Base-by-base conservation (phyloP, 345 rosid species). In the Toxicodendron radicans region DNA sequence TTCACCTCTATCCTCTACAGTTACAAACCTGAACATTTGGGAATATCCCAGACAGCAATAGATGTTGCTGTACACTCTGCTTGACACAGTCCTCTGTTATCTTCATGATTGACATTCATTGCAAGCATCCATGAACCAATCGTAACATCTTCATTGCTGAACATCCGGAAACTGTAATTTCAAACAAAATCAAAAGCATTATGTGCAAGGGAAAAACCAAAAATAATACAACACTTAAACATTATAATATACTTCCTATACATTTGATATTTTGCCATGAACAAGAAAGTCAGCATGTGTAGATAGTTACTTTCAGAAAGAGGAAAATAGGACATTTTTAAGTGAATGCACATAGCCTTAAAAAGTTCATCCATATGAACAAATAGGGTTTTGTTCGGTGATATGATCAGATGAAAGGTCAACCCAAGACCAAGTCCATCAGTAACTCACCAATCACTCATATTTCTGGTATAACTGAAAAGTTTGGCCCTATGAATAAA, bases 101-200 rank as follows among this genome's bases (percentile, higher is more conserved):
- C 81, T 87, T 94, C 98, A 21, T 94, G 98, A 64, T 88, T 79
- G 66, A 94, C 98, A 80, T 94, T 92, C 97, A 94, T 92, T 78
- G 97, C 93, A 66, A 94, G 90, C 97, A 94, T 94, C 98, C 97
- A 94, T 67, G 98, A 86, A 79, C 98, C 97, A 38, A 94, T 92
- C 20, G 97, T 94, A 53, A 92, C 97, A 74, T 92, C 98, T 80
- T 94, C 98, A 53, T 94, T 92, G 85, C 97, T 94, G 79, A 92
- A 94, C 98, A 94, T 92, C 83, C 98, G 88, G 68, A 94, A 89
- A 76, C 98, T 94, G 91, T 41, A 76, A 66, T 71, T 79, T 64
- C 76, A 73, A 65, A 67, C 32, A 73, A 60, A 71, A 45, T 18
- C 11, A 56, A 64, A 43, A 62, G 32, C 13, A 51, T n/a, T 24